phyloP scores from a whole-genome alignment of 768 basidiomycete genomes.

The Pulveroboletus sp. region DNA sequence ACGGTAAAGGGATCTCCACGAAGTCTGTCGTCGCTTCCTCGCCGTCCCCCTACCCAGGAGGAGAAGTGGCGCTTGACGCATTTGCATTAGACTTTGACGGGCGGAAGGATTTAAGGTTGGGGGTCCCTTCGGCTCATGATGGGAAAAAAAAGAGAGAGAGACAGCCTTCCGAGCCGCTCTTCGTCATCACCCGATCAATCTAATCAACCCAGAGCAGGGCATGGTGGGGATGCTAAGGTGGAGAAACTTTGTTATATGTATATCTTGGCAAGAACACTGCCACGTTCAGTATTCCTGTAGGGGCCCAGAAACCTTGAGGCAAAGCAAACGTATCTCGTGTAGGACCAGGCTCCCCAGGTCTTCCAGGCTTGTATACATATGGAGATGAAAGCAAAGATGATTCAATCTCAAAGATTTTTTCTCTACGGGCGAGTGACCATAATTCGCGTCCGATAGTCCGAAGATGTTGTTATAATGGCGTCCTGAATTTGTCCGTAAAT shows the following conservation, averaged over 20 bases:
- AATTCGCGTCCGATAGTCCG: too few relatives aligned
- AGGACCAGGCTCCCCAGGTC: slow-evolving; percentile 1
- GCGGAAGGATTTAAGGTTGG: slow-evolving; percentile 17
- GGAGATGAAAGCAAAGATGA: too few relatives aligned
- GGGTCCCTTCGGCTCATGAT: slow-evolving; percentile 10
- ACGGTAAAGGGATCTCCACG: slow-evolving; percentile 9
- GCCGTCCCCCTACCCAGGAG: too few relatives aligned
- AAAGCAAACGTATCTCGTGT: slow-evolving; percentile 11
- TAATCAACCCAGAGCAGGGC: neutral
- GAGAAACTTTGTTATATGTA: slow-evolving; percentile 1
- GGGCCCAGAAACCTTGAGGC: slow-evolving; percentile 11
- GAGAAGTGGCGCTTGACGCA: slow-evolving; percentile 13
- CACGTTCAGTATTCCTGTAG: slow-evolving; percentile 7
- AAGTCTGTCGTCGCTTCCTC: slow-evolving; percentile 15
- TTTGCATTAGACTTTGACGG: neutral
- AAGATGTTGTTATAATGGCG: slow-evolving; percentile 2
- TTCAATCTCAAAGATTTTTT: too few relatives aligned
- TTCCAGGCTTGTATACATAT: slow-evolving; percentile 4
- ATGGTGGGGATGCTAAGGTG: neutral
- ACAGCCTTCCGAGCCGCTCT: neutral
- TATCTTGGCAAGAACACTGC: slow-evolving; percentile 10
- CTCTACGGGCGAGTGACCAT: too few relatives aligned
- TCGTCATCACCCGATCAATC: slow-evolving; percentile 11
- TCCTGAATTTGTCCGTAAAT: slow-evolving; percentile 27
- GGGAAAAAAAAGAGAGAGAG: neutral